These are phyloP conservation scores for Ogataea angusta DNA, from an alignment of 805 yeast species.

Conservation along the genomic window DNA sequence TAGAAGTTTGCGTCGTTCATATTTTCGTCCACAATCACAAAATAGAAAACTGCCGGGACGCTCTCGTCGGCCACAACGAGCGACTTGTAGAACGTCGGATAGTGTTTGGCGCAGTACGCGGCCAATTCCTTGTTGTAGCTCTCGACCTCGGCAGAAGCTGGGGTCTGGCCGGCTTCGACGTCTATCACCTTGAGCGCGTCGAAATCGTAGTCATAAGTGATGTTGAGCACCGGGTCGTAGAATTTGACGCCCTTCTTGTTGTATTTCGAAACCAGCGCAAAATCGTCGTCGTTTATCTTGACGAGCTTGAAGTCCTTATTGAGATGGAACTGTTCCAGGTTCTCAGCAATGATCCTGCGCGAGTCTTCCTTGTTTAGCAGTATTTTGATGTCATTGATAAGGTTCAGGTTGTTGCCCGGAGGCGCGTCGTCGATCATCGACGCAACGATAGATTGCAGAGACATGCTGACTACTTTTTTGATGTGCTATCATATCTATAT, in stretches of 20 bases:
- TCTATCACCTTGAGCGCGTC: constrained; percentile 47
- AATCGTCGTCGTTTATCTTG: constrained; percentile 19
- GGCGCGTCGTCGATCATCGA: constrained; percentile 49
- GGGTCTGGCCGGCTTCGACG: constrained; percentile 37
- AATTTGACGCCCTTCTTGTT: constrained; percentile 51
- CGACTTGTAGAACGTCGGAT: constrained; percentile 52
- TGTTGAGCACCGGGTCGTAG: constrained; percentile 48
- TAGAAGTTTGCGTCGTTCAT: constrained; percentile 75
- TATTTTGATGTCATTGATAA: constrained; percentile 28
- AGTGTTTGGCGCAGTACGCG: constrained; percentile 61
- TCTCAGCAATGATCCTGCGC: constrained; percentile 23
- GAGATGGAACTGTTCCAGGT: constrained; percentile 26
- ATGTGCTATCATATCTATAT: constrained; percentile 2
- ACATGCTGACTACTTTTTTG: constrained; percentile 14
- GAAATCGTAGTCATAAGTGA: constrained; percentile 60
- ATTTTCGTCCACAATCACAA: constrained; percentile 69
- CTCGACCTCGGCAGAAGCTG: constrained; percentile 15
- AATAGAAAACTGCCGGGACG: constrained; percentile 32
- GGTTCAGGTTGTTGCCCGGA: constrained; percentile 46
- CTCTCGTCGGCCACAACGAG: constrained; percentile 39
- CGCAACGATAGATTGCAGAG: constrained; percentile 29
- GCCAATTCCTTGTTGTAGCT: constrained; percentile 33
- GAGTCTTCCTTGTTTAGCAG: constrained; percentile 28
- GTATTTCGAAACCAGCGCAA: constrained; percentile 44
- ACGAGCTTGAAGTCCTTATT: constrained; percentile 33